phyloP scores from a whole-genome alignment of 2,329 filamentous ascomycete species.

The Hirsutella minnesotensis region DNA sequence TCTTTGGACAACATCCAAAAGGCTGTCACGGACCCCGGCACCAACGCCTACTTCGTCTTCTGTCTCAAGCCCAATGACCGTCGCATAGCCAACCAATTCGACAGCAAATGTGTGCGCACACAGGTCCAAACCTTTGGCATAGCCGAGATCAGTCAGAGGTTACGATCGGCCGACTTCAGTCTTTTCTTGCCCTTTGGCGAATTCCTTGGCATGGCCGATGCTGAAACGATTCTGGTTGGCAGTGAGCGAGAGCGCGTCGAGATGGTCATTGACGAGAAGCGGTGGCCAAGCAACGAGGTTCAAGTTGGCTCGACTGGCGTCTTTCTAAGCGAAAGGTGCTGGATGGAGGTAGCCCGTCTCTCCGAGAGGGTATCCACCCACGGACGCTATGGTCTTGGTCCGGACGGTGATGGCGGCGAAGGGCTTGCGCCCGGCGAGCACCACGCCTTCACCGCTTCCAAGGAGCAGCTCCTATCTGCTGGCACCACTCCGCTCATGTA shows the following conservation, averaged over 20 bases:
- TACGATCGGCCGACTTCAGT: conserved; percentile 90
- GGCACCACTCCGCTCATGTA: conserved; percentile 48
- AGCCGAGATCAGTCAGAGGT: conserved; percentile 87
- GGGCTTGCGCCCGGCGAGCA: conserved; percentile 43
- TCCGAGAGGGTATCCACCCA: conserved; percentile 47
- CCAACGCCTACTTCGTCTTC: conserved; percentile 93
- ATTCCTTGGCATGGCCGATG: conserved; percentile 79
- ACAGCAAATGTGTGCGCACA: conserved; percentile 93
- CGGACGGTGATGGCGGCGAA: conserved; percentile 54
- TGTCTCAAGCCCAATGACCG: conserved; percentile 96
- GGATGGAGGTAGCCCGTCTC: conserved; percentile 78
- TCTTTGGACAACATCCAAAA: conserved; percentile 86
- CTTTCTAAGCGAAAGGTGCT: conserved; percentile 91
- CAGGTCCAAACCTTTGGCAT: conserved; percentile 95
- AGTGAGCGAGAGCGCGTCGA: conserved; percentile 89
- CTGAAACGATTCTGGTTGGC: conserved; percentile 75
- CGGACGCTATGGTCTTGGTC: conserved; percentile 23
- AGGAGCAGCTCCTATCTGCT: conserved; percentile 43
- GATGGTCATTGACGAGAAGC: conserved; percentile 79
- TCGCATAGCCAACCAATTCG: conserved; percentile 95
- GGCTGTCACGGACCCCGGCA: conserved; percentile 67
- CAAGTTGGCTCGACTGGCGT: conserved; percentile 84
- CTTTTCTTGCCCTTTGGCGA: conserved; percentile 92
- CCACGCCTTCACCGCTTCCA: conserved; percentile 48
- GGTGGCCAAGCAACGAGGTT: conserved; percentile 87